These are phyloP conservation scores for Fusarium scirpi DNA, from an alignment of 2,329 filamentous ascomycete species.

Conservation along the genomic window DNA sequence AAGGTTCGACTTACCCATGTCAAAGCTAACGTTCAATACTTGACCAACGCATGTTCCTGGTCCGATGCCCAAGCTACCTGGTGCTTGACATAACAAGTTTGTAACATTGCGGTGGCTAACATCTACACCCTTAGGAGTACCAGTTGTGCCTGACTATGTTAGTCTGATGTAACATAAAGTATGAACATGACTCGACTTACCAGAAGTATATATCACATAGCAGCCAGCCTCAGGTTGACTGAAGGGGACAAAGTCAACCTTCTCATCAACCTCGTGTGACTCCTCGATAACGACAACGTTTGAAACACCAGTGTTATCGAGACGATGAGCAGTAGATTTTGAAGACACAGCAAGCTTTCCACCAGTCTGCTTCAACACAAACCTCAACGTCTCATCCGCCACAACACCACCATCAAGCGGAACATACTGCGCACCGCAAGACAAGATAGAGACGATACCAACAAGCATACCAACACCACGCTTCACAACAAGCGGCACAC, in stretches of 20 bases:
- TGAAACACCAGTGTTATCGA: conserved; percentile 31
- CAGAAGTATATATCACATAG: conserved; percentile 68
- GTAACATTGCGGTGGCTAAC: conserved; percentile 66
- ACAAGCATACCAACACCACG: conserved; percentile 68
- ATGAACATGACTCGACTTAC: conserved; percentile 41
- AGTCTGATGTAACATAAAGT: not conserved
- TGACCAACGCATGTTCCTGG: conserved; percentile 65
- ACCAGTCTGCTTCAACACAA: conserved; percentile 62
- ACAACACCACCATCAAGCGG: conserved; percentile 68
- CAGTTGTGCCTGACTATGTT: conserved; percentile 60
- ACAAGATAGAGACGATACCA: conserved; percentile 66
- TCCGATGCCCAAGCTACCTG: conserved; percentile 63
- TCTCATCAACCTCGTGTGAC: not conserved
- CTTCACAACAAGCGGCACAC: conserved; percentile 66
- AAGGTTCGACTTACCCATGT: conserved; percentile 64
- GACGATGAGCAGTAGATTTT: conserved; percentile 49
- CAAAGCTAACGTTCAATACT: conserved; percentile 68
- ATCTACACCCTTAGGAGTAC: conserved; percentile 69
- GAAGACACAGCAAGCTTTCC: conserved; percentile 61
- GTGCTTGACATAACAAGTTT: conserved; percentile 64
- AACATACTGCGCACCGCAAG: conserved; percentile 69
- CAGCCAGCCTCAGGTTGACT: conserved; percentile 51
- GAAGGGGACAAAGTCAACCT: not conserved
- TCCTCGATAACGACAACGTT: conserved; percentile 50
- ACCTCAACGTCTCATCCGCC: conserved; percentile 60